These are phyloP conservation scores for Sophora flavescens DNA, from an alignment of 306 rosid genomes.

Conservation along the genomic window DNA sequence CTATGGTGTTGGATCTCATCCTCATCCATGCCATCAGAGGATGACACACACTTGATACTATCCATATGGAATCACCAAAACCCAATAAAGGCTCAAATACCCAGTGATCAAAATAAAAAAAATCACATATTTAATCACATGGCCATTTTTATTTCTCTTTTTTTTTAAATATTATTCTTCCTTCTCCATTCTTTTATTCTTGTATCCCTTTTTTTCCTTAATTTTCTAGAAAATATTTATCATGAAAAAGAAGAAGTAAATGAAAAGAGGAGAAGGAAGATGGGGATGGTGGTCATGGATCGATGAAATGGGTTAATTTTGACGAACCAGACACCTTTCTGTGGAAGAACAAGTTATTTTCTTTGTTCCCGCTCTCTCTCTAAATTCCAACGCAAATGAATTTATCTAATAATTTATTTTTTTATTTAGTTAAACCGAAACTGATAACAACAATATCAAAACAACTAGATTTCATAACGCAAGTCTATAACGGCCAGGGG, in stretches of 20 bases:
- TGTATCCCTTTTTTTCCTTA: background rate
- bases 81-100: conserved; percentile 34
- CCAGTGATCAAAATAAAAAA: conserved; percentile 43
- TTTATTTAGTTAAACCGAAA: no score
- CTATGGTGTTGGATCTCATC: conserved; percentile 75
- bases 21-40: conserved; percentile 75
- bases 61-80: conserved; percentile 61
- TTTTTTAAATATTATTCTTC: background rate
- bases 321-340: conserved; percentile 48
- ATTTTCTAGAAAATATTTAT: background rate
- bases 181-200: conserved; percentile 13
- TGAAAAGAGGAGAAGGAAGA: conserved; percentile 44
- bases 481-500: no score
- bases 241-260: conserved; percentile 5
- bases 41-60: conserved; percentile 79
- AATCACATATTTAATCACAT: conserved; percentile 22
- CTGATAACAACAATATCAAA: no score
- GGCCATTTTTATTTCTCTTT: conserved; percentile 23
- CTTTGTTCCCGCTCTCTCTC: conserved; percentile 52
- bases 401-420: no score
- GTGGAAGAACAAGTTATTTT: conserved; percentile 52
- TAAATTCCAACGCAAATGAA: no score
- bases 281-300: conserved; percentile 45
- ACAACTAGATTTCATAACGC: no score
- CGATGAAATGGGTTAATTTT: conserved; percentile 27